Conservation (phyloP, 176 grass and related monocot species). For the Elymus sibiricus region DNA sequence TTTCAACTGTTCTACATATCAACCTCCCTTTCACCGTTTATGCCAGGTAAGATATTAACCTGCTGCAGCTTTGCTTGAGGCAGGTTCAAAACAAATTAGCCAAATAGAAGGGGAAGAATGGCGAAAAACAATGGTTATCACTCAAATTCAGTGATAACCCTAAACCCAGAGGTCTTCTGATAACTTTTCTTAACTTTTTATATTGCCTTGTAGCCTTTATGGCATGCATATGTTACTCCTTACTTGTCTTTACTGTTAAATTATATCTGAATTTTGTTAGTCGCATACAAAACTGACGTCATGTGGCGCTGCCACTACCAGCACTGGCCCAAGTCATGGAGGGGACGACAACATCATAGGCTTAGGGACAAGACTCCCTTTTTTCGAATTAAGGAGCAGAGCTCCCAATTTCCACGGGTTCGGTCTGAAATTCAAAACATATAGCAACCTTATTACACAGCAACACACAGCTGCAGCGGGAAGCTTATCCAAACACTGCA, state of each 20-base stretch:
- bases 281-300: background rate
- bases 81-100: background rate
- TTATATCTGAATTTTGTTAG: background rate
- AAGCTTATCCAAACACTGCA: too few species aligned
- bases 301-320: background rate
- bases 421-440: too few species aligned
- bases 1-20: background rate
- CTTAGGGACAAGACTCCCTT: background rate
- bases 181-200: background rate
- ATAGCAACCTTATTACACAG: too few species aligned
- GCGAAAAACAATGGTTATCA: background rate
- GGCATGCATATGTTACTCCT: background rate
- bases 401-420: background rate
- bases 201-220: background rate
- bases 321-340: background rate
- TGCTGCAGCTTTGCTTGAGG: background rate
- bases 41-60: background rate
- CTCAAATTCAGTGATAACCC: background rate
- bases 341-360: background rate
- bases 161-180: background rate
- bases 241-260: background rate
- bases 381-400: background rate
- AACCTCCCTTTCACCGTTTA: background rate
- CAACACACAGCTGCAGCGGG: too few species aligned
- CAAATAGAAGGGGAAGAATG: background rate